A percentile compares a stretch with the other conserved stretches of the same genome.
Evolutionary conservation across 1,284 basidiomycete genomes (phyloP).

Genomic region (Mrakiaceae sp.): DNA sequence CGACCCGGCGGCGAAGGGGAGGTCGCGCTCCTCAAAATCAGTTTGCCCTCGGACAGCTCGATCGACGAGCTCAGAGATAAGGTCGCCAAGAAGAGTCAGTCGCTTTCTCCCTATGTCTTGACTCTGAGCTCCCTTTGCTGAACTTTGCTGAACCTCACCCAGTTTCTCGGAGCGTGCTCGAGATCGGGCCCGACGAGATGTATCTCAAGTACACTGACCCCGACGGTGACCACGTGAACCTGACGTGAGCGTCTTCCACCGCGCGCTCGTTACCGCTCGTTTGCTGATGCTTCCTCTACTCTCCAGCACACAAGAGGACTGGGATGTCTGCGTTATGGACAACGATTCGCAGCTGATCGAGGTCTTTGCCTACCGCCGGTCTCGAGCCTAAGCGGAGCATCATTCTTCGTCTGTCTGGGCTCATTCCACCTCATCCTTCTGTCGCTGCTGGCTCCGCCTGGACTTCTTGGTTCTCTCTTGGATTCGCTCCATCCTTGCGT

Average conservation of each 20-base stretch:
- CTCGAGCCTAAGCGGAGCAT: no score
- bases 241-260: background rate
- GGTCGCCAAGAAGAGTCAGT: conserved; percentile 62
- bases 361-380: background rate
- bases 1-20: conserved; percentile 31
- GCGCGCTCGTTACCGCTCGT: background rate
- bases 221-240: conserved; percentile 8
- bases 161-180: no score
- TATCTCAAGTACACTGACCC: conserved; percentile 12
- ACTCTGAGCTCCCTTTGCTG: no score
- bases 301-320: conserved; percentile 8
- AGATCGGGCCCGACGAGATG: no score
- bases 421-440: no score
- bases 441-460: no score
- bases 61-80: conserved; percentile 75
- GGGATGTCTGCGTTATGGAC: conserved; percentile 9
- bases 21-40: conserved; percentile 76
- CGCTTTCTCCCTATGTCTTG: background rate
- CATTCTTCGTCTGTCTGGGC: no score
- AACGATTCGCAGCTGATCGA: conserved; percentile 6
- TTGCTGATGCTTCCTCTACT: background rate
- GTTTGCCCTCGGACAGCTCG: conserved; percentile 63
- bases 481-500: no score
- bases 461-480: no score
- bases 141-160: no score